Conservation (phyloP, 768 basidiomycete genomes). For the Collybia nuda region DNA sequence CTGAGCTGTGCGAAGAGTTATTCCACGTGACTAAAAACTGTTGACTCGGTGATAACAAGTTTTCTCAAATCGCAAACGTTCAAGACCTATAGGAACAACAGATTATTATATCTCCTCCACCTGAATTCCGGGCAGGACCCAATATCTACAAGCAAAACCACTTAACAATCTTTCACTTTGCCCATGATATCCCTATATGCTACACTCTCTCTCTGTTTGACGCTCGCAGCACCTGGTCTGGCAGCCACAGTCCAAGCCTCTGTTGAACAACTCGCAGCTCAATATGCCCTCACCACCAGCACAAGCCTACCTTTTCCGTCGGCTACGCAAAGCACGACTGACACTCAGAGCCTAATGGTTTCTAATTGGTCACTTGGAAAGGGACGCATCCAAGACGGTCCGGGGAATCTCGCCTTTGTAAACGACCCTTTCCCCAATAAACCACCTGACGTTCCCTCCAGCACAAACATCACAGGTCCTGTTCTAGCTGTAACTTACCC, state of each 20-base stretch:
- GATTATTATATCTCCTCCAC: neutral
- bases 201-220: constrained; percentile 16
- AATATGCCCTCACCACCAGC: constrained; percentile 56
- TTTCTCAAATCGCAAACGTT: neutral
- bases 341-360: constrained; percentile 50
- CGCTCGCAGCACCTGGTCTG: constrained; percentile 14
- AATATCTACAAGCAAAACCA: neutral
- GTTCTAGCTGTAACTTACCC: constrained; percentile 67
- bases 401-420: constrained; percentile 59
- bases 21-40: neutral
- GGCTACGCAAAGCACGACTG: constrained; percentile 48
- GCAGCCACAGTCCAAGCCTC: constrained; percentile 28
- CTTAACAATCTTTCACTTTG: neutral
- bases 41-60: neutral
- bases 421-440: constrained; percentile 63
- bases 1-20: neutral
- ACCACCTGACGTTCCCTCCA: constrained; percentile 29
- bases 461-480: constrained; percentile 31
- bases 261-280: constrained; percentile 42
- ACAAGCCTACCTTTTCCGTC: constrained; percentile 67
- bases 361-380: constrained; percentile 63
- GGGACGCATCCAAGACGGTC: constrained; percentile 59
- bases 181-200: constrained; percentile 4
- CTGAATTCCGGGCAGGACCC: constrained; percentile 5
- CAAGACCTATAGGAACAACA: too few species aligned